phyloP scores from a whole-genome alignment of 2,329 filamentous ascomycete species.

The Fusarium devonianum region DNA sequence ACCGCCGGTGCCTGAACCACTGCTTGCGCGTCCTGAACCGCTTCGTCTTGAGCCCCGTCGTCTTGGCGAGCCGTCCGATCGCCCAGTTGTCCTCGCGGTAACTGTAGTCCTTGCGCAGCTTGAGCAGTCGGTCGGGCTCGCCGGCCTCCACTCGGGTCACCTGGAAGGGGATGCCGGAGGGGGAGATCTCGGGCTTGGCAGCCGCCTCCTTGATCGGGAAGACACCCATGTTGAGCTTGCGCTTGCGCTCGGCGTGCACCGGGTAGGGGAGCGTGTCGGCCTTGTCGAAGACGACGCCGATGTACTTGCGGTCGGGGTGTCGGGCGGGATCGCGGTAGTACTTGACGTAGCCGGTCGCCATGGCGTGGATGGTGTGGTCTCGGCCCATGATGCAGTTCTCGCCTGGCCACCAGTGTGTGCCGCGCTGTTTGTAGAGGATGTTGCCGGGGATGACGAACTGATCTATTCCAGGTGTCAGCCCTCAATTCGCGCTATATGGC shows the following conservation, averaged over 20 bases:
- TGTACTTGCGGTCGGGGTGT: conserved; percentile 91
- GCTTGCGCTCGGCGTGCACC: conserved; percentile 73
- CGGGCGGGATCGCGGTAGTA: conserved; percentile 89
- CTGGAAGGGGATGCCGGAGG: conserved; percentile 60
- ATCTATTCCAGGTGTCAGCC: conserved; percentile 57
- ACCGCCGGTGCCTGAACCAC: conserved; percentile 54
- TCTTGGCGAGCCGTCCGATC: conserved; percentile 62
- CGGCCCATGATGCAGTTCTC: conserved; percentile 96
- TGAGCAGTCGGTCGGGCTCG: conserved; percentile 57
- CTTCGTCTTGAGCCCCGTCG: conserved; percentile 58
- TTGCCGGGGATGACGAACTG: conserved; percentile 95
- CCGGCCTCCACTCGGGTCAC: conserved; percentile 52
- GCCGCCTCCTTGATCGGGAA: conserved; percentile 52
- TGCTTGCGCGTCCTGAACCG: conserved; percentile 60
- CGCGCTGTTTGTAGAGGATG: conserved; percentile 97
- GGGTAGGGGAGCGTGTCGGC: conserved; percentile 81
- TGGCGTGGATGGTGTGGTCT: conserved; percentile 94
- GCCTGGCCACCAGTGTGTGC: conserved; percentile 92
- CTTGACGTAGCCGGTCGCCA: conserved; percentile 86
- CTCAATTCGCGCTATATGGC: background rate
- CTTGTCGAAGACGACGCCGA: conserved; percentile 89
- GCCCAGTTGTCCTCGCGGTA: conserved; percentile 68
- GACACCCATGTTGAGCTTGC: conserved; percentile 77
- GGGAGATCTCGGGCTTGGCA: conserved; percentile 51
- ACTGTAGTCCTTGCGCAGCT: conserved; percentile 61